Conservation (phyloP, 2,329 filamentous ascomycete genomes). For the Colletotrichum liriopes region DNA sequence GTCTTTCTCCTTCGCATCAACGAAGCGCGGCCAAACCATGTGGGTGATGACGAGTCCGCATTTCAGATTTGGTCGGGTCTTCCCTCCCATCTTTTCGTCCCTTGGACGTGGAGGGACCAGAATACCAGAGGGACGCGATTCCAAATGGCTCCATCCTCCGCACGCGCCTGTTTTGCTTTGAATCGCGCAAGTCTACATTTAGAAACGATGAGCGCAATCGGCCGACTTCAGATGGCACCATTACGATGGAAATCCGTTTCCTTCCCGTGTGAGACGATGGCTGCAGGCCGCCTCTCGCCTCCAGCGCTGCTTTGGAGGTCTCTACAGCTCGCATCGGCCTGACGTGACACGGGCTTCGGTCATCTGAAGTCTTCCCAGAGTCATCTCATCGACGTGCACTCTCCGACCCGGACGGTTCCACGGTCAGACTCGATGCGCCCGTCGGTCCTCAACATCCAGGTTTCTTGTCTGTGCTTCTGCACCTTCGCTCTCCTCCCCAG, state of each 20-base stretch:
- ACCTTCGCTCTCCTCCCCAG: not conserved
- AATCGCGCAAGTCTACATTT: slow-evolving; percentile 33
- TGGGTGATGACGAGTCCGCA: slow-evolving; percentile 33
- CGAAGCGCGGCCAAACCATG: slow-evolving; percentile 8
- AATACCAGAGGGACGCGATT: slow-evolving; percentile 8
- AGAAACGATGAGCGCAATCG: slow-evolving; percentile 27
- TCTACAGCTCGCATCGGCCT: not conserved
- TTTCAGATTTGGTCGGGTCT: slow-evolving; percentile 35
- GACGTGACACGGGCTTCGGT: not conserved
- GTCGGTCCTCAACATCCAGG: not conserved
- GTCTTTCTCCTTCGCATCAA: not conserved
- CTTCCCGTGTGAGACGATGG: not conserved
- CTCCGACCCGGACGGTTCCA: slow-evolving; percentile 26
- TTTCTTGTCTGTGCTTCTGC: slow-evolving; percentile 2
- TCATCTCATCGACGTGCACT: slow-evolving; percentile 27
- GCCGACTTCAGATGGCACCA: slow-evolving; percentile 27
- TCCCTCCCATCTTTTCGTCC: slow-evolving; percentile 28
- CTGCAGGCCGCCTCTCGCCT: not conserved
- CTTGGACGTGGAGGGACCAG: not conserved
- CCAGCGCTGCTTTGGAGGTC: not conserved
- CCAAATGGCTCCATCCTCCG: slow-evolving; percentile 30
- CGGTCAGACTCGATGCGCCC: slow-evolving; percentile 20
- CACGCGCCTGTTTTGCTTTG: slow-evolving; percentile 24
- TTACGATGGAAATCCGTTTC: not conserved
- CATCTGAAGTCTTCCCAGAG: slow-evolving; percentile 12